Base-by-base conservation (phyloP, 2,329 filamentous ascomycete genomes). In the Arachnomyces sp. region DNA sequence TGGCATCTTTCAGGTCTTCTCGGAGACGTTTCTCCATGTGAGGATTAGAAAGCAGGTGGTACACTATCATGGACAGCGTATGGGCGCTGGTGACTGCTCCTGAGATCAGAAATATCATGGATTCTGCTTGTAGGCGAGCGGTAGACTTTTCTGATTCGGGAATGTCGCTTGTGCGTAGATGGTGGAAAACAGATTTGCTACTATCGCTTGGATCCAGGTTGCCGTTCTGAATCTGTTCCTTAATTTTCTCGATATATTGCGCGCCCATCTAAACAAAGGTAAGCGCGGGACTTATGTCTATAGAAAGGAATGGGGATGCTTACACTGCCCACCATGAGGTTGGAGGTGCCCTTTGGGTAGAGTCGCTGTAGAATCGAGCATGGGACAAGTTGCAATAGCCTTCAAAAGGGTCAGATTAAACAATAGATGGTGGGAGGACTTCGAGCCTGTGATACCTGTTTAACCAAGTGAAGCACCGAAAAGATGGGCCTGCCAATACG, bases 51-150 rank as follows among this genome's bases (percentile, higher is more conserved):
- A 41, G 20, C 15, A 46, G 20, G 25, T 46, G 31, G 34, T 41
- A 46, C 20, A 25, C 43, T 15, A 43, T 46, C 29, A 49, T 43
- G 28, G 20, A 40, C 31, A 57, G 42, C 5, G 56, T 46, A 14
- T 49, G 45, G 1, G 49, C 54, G n/a, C 51, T 56, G 4, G 56
- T 61, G 9, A 50, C 49, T 7, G 53, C 48, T 8, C 54, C 58
- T 13, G 53, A 53, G 14, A 46, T 52, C 5, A 59, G 36, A 2
- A 61, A 43, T 2, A 49, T 42, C 20, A 48, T 45, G 7, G 54
- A 55, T 45, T 61, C 58, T n/a, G 55, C 47, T 36, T 48, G 42
- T n/a, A 60, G 49, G 4, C 57, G 54, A 4, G 40, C 35, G 2
- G 43, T 43, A 8, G 46, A 34, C 34, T 50, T 49, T 31, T 61